Base-by-base conservation (phyloP, 2,329 filamentous ascomycete species). In the Trichoderma sp. region DNA sequence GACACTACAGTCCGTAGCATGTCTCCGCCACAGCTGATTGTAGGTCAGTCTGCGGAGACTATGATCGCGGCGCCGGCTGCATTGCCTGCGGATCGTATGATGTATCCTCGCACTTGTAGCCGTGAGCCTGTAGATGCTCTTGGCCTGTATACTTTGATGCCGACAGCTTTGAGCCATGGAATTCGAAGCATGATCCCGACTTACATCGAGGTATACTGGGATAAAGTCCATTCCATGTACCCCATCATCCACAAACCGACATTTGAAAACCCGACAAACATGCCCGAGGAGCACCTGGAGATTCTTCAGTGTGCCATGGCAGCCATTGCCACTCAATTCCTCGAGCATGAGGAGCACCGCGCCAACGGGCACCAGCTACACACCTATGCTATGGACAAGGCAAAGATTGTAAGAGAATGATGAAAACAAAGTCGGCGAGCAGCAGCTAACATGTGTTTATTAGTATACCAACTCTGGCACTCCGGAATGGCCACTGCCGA, bases 171-270 rank as follows among this genome's bases (percentile, higher is more conserved):
- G 74, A 80, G 82, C 73, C 77, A 79, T 36, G 80, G 80, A 62
- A 79, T 82, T 58, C 81, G 81, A 72, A 82, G 81, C 64, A 81
- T 82, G 53, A 82, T 88, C 59, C 85, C 87, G 55, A 76, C 77
- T 55, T 88, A 88, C 73, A 79, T 88, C 72, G 81, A 85, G 28
- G 79, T 85, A 43, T 88, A 88, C 78, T 88, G 87, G 87, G 81
- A 84, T 65, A 83, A 82, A 72, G 84, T 87, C 63, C 82, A 87
- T 74, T 80, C 81, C 26, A 74, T 81, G 70, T 85, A 84, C 74
- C 86, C 87, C n/a, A 77, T 88, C 30, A 81, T 88, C 30, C 87
- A 89, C 77, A 82, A 81, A 71, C 77, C 79, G 26, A 83, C 82
- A 15, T 83, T 85, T 53, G 83, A 86, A 70, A 80, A 78, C 30